phyloP scores from a whole-genome alignment of 164 flowering plant genomes.

The Berberis thunbergii region DNA sequence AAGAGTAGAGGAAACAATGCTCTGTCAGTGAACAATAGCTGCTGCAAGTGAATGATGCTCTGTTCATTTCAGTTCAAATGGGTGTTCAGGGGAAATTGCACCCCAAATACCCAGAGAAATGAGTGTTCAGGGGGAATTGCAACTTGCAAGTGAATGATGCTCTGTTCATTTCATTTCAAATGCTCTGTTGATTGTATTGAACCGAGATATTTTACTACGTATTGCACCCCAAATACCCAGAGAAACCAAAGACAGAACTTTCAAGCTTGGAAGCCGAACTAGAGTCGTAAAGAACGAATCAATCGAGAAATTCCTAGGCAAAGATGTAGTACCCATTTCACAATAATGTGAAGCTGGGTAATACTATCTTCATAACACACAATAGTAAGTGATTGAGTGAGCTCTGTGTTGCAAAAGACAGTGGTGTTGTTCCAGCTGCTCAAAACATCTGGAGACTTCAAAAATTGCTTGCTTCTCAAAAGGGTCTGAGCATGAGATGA shows the following conservation, averaged over 20 bases:
- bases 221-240: constrained; percentile 87
- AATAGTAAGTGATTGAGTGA: constrained; percentile 45
- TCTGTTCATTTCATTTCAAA: too few relatives aligned
- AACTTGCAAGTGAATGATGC: too few relatives aligned
- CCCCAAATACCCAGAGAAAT: too few relatives aligned
- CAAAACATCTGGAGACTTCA: constrained; percentile 4
- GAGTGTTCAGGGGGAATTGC: too few relatives aligned
- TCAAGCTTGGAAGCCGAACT: constrained; percentile 56
- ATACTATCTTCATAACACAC: constrained; percentile 78
- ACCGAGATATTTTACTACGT: constrained; percentile 46
- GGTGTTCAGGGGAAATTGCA: too few relatives aligned
- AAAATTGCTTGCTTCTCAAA: too few relatives aligned
- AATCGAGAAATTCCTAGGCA: constrained; percentile 62
- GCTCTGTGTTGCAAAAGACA: constrained; percentile 68
- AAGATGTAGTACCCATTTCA: constrained; percentile 31
- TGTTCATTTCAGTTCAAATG: too few relatives aligned
- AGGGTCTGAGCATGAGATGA: too few relatives aligned
- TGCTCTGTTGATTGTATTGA: constrained; percentile 6
- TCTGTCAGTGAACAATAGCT: too few relatives aligned
- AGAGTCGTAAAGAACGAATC: constrained; percentile 64
- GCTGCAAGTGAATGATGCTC: too few relatives aligned
- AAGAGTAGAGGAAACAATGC: too few relatives aligned
- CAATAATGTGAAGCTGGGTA: constrained; percentile 74
- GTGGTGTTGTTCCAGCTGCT: constrained; percentile 55
- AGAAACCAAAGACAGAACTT: constrained; percentile 75